Percentiles rank a stretch among this genome's conserved stretches.
phyloP scores from a whole-genome alignment of 2,329 filamentous ascomycete species.

The Aureobasidium musti region DNA sequence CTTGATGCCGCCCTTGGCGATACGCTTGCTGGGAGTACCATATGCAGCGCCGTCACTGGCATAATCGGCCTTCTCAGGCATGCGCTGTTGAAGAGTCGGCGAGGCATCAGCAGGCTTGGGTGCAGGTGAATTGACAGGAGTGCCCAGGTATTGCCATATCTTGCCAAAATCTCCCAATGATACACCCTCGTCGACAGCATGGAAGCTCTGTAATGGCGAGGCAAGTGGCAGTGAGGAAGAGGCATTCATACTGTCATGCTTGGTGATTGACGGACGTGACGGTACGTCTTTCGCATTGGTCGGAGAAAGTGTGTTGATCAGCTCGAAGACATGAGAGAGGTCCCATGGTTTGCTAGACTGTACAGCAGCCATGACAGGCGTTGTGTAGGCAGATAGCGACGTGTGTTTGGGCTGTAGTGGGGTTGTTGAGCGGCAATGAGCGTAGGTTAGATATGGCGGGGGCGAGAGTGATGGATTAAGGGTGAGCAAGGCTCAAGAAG shows the following conservation, averaged over 20 bases:
- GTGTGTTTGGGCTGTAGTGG: neutral
- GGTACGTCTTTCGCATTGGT: constrained; percentile 8
- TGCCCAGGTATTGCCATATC: constrained; percentile 50
- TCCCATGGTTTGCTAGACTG: constrained; percentile 48
- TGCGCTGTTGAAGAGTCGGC: constrained; percentile 31
- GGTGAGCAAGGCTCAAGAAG: constrained; percentile 14
- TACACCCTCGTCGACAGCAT: constrained; percentile 29
- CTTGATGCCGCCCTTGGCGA: constrained; percentile 34
- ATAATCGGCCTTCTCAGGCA: constrained; percentile 42
- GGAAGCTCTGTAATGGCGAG: constrained; percentile 15
- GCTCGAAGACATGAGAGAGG: constrained; percentile 49
- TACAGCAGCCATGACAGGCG: constrained; percentile 37
- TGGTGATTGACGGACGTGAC: constrained; percentile 20
- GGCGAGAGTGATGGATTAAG: neutral
- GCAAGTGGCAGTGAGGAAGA: constrained; percentile 19
- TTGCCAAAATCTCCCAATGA: constrained; percentile 51
- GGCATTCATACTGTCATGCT: constrained; percentile 16
- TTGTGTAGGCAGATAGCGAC: neutral
- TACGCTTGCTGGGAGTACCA: constrained; percentile 26
- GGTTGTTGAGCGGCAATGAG: constrained; percentile 15
- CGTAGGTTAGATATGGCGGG: neutral
- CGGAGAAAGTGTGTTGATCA: constrained; percentile 42
- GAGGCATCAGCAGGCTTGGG: constrained; percentile 26
- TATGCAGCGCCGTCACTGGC: constrained; percentile 49
- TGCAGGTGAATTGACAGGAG: constrained; percentile 34